phyloP scores from a whole-genome alignment of 208 protist genomes.

The Leishmania tropica region DNA sequence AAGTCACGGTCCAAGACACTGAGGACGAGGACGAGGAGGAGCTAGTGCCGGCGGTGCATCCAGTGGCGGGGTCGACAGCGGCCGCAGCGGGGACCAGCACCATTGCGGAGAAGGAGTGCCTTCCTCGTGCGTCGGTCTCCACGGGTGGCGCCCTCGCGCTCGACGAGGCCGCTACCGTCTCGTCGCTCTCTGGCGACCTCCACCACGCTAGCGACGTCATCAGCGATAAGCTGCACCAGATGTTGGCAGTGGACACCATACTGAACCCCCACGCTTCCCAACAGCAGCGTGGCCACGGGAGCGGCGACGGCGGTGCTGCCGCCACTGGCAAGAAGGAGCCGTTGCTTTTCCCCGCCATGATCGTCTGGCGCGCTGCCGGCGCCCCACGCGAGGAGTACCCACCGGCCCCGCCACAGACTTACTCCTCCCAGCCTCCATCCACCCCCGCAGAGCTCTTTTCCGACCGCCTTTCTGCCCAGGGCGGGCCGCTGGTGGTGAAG shows the following conservation, averaged over 20 bases:
- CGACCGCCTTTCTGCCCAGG: slow-evolving; percentile 35
- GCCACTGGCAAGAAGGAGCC: slow-evolving; percentile 22
- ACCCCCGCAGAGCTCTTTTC: slow-evolving; percentile 35
- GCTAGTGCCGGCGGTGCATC: slow-evolving; percentile 24
- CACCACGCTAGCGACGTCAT: slow-evolving; percentile 41
- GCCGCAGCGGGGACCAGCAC: slow-evolving; percentile 4
- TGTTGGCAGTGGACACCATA: slow-evolving; percentile 52
- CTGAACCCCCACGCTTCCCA: slow-evolving; percentile 38
- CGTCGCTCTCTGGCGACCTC: slow-evolving; percentile 37
- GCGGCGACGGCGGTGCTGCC: slow-evolving; percentile 15
- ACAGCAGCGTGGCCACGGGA: slow-evolving; percentile 5
- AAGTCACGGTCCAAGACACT: background rate
- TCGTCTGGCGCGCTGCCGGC: slow-evolving; percentile 38
- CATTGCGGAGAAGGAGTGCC: slow-evolving; percentile 14
- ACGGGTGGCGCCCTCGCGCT: slow-evolving; percentile 6
- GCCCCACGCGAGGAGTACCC: slow-evolving; percentile 48
- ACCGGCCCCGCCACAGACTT: slow-evolving; percentile 29
- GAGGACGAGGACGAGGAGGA: slow-evolving; percentile 46
- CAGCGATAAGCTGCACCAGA: slow-evolving; percentile 31
- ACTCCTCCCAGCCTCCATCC: slow-evolving; percentile 28
- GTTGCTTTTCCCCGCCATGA: slow-evolving; percentile 39
- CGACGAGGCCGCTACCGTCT: slow-evolving; percentile 18
- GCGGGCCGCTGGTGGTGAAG: slow-evolving; percentile 73
- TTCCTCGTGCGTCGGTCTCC: slow-evolving; percentile 3
- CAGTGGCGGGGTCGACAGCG: slow-evolving; percentile 12